These are phyloP conservation scores for Irpex sp. DNA, from an alignment of 1,284 basidiomycete species.

Conservation along the genomic window DNA sequence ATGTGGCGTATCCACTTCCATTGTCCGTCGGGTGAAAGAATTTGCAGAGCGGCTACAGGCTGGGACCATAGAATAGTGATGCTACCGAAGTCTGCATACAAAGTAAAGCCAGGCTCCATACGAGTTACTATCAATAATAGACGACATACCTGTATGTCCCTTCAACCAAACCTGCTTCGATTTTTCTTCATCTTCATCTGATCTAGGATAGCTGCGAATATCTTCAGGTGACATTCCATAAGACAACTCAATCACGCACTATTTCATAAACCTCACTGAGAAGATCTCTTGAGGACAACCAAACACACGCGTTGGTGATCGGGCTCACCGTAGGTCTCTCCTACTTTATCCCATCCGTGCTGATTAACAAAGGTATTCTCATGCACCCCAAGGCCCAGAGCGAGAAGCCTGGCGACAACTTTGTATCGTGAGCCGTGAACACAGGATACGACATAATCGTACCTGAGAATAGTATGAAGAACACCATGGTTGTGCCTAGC, in stretches of 20 bases:
- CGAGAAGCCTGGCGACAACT: slow-evolving; percentile 37
- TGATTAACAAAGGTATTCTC: slow-evolving; percentile 32
- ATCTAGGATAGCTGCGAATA: slow-evolving; percentile 35
- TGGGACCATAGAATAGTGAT: slow-evolving; percentile 60
- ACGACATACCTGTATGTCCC: slow-evolving; percentile 50
- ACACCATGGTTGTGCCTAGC: slow-evolving; percentile 29
- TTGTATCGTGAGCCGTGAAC: not conserved
- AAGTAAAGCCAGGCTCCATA: not conserved
- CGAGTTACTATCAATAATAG: not conserved
- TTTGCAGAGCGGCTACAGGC: slow-evolving; percentile 56
- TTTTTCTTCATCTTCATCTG: slow-evolving; percentile 50
- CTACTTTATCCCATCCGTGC: slow-evolving; percentile 25
- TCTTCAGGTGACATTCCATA: not conserved
- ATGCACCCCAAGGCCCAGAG: slow-evolving; percentile 31
- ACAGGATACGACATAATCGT: not conserved
- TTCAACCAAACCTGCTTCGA: slow-evolving; percentile 58
- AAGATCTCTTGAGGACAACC: not conserved
- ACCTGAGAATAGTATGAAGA: slow-evolving; percentile 22
- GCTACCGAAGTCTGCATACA: slow-evolving; percentile 48
- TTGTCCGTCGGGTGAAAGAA: slow-evolving; percentile 41
- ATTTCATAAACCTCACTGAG: slow-evolving; percentile 55
- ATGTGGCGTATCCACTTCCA: slow-evolving; percentile 63
- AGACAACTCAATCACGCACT: slow-evolving; percentile 27
- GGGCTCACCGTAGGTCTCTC: slow-evolving; percentile 27
- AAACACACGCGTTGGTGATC: not conserved